Evolutionary conservation across 768 basidiomycete species (phyloP).

Genomic region (Leccinum incarnatum): DNA sequence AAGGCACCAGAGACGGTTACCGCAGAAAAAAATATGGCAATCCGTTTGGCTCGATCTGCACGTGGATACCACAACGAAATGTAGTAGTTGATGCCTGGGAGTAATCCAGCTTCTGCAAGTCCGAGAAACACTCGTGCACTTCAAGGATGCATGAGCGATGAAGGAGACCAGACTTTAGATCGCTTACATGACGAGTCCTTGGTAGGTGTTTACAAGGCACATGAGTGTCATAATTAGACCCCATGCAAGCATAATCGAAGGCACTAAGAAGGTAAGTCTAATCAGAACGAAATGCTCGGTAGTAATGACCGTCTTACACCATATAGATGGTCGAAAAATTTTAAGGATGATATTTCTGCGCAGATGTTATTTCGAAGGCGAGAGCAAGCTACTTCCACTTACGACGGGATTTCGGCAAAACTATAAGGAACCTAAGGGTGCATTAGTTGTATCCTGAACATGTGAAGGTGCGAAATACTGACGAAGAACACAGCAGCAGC

Average conservation of each 20-base stretch:
- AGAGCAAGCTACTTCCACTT: constrained; percentile 7
- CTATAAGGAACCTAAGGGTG: constrained; percentile 33
- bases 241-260: constrained; percentile 40
- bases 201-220: constrained; percentile 36
- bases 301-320: constrained; percentile 25
- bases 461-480: neutral
- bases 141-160: neutral
- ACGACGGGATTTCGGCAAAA: constrained; percentile 39
- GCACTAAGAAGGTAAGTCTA: constrained; percentile 31
- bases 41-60: constrained; percentile 53
- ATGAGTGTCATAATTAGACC: constrained; percentile 38
- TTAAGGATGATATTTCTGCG: constrained; percentile 37
- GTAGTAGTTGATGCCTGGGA: constrained; percentile 42
- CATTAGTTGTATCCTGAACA: neutral
- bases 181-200: constrained; percentile 31
- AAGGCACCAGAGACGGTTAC: constrained; percentile 40
- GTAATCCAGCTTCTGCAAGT: constrained; percentile 45
- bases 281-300: constrained; percentile 4
- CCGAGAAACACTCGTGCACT: constrained; percentile 45
- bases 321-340: constrained; percentile 33
- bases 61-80: constrained; percentile 61
- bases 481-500: constrained; percentile 41
- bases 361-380: constrained; percentile 1
- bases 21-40: constrained; percentile 64
- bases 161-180: neutral